These are phyloP conservation scores for Brassica hybrid DNA, from an alignment of 441 rosid species.

Conservation along the genomic window DNA sequence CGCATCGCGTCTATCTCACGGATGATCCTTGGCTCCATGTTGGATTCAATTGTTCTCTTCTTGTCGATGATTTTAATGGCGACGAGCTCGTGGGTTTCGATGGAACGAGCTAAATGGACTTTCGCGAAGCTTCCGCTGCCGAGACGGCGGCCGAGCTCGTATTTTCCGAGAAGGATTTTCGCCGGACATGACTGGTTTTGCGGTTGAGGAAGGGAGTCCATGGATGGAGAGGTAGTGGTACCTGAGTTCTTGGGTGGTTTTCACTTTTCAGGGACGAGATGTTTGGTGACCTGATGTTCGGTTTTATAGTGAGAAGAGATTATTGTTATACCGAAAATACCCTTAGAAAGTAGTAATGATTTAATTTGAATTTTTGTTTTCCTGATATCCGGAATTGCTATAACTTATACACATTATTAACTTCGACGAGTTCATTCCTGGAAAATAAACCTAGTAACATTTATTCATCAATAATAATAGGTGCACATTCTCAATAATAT, in stretches of 20 bases:
- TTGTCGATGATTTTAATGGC: slow-evolving; percentile 63
- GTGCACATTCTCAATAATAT: no score
- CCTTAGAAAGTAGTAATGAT: slow-evolving; percentile 15
- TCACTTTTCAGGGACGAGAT: slow-evolving; percentile 21
- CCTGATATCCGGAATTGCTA: neutral
- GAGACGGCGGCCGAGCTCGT: no score
- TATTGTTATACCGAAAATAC: slow-evolving; percentile 13
- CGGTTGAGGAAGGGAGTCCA: slow-evolving; percentile 41
- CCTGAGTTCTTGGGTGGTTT: slow-evolving; percentile 29
- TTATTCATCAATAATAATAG: no score
- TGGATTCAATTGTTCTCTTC: slow-evolving; percentile 50
- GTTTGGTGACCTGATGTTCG: slow-evolving; percentile 13
- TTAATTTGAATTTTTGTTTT: neutral
- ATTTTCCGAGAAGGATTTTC: slow-evolving; percentile 61
- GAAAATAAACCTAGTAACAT: no score
- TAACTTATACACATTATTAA: slow-evolving; percentile 2
- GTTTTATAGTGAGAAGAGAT: slow-evolving; percentile 18
- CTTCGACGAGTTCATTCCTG: neutral
- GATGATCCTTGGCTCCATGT: slow-evolving; percentile 72
- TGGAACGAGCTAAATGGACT: slow-evolving; percentile 54
- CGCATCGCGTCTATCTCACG: slow-evolving; percentile 82
- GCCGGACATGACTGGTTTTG: slow-evolving; percentile 32
- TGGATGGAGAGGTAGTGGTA: slow-evolving; percentile 24
- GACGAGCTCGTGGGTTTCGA: slow-evolving; percentile 42
- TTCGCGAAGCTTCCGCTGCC: slow-evolving; percentile 87